Evolutionary conservation across 2,329 filamentous ascomycete species (phyloP).

Genomic region (Aspergillus sp.): DNA sequence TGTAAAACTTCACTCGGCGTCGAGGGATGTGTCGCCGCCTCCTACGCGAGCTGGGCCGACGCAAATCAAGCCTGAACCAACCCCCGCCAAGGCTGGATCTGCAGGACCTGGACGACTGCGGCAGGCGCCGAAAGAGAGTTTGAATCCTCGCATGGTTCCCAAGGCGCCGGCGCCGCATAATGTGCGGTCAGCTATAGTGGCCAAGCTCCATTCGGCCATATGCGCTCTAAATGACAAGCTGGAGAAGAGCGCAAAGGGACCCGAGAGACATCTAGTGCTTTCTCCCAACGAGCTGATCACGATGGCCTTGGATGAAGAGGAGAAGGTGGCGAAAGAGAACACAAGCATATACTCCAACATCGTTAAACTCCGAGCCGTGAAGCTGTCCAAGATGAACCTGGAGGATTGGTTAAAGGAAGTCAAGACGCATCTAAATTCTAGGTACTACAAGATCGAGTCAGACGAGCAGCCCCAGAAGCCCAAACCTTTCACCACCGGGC

Average conservation of each 20-base stretch:
- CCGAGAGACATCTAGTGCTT: conserved; percentile 28
- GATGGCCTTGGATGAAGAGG: conserved; percentile 57
- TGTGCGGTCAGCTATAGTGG: conserved; percentile 33
- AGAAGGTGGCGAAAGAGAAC: conserved; percentile 59
- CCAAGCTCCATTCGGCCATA: conserved; percentile 37
- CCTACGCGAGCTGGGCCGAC: conserved; percentile 8
- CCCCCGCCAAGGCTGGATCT: conserved; percentile 1
- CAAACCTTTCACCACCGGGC: conserved; percentile 57
- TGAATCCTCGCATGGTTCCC: conserved; percentile 38
- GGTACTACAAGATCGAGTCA: conserved; percentile 26
- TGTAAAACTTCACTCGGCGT: conserved; percentile 13
- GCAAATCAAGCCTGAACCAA: conserved; percentile 2
- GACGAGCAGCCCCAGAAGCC: conserved; percentile 29
- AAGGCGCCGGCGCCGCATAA: conserved; percentile 36
- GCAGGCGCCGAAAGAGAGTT: conserved; percentile 29
- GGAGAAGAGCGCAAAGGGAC: conserved; percentile 19
- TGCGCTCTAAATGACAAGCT: conserved; percentile 30
- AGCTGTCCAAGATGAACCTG: conserved; percentile 64
- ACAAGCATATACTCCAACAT: conserved; percentile 68
- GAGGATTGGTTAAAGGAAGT: conserved; percentile 62
- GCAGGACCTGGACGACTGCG: conserved; percentile 12
- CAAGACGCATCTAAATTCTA: conserved; percentile 33
- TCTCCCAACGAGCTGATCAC: conserved; percentile 35
- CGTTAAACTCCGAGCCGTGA: conserved; percentile 70
- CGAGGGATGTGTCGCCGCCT: conserved; percentile 22